Base-by-base conservation (phyloP, 1,284 basidiomycete species). In the Boletus sp. region DNA sequence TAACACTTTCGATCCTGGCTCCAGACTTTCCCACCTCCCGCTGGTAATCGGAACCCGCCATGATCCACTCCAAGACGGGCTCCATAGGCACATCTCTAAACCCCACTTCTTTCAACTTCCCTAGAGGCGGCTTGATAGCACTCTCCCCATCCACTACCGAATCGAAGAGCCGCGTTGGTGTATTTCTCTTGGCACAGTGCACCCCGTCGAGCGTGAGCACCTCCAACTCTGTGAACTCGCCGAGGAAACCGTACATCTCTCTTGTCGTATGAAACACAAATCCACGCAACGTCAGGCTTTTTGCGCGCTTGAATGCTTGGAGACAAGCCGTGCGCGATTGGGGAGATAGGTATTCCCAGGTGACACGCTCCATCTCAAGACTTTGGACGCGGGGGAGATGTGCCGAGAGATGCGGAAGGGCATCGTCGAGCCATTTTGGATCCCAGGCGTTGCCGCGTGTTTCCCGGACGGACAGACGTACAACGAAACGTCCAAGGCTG, bases 331-430 rank as follows among this genome's bases (percentile, higher is more conserved):
- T 47, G n/a, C 70, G 68, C 39, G 70, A 72, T 45, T 51, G 58
- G 20, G 63, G 55, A 24, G 70, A 73, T 35, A 74, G 69, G 39
- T 69, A 72, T 43, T 73, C 69, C 73, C 73, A 71, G 24, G 70
- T 72, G 51, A 71, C 48, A 6, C 60, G 59, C 49, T 74, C 73
- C 56, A 73, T 63, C 42, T 67, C 70, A 12, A 71, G 64, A 24
- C 53, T 62, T 43, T 61, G 61, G n/a, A 71, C 48, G 13, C 57
- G 52, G 8, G 59, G 41, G 2, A 71, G 60, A 36, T 70, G 58
- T 3, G 27, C 58, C 5, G 62, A 61, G 13, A 71, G 59, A 36
- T 61, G 44, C 12, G 70, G 72, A 20, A 71, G 64, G 16, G 65
- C 62, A 24, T 70, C 70, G 12, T 73, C 57, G 7, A 74, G 60